phyloP scores from a whole-genome alignment of 1,284 basidiomycete species.

The Ceratobasidium theobromae region DNA sequence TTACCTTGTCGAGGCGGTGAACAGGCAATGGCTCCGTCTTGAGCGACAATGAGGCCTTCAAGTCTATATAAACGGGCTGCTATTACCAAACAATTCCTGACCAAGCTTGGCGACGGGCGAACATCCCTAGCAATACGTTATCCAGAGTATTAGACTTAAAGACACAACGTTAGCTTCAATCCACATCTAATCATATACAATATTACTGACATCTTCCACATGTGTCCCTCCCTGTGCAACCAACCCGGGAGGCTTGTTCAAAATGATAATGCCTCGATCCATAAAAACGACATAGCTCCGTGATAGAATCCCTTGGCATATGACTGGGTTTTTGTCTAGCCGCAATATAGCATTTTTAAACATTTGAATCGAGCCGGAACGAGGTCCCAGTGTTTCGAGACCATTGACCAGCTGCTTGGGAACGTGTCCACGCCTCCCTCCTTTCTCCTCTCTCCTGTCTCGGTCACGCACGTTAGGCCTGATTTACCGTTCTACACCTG shows the following conservation, averaged over 20 bases:
- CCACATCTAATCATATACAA: too few species aligned
- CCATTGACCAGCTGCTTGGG: too few species aligned
- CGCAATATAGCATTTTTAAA: not conserved
- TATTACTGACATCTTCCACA: not conserved
- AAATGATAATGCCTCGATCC: constrained; percentile 55
- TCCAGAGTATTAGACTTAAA: constrained; percentile 9
- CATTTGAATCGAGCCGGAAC: not conserved
- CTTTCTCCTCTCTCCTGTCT: too few species aligned
- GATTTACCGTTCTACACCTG: too few species aligned
- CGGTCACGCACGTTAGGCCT: too few species aligned
- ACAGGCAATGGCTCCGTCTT: constrained; percentile 50
- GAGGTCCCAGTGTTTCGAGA: not conserved
- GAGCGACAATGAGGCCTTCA: constrained; percentile 46
- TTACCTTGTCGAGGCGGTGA: constrained; percentile 69
- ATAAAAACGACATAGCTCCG: constrained; percentile 5
- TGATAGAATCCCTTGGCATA: not conserved
- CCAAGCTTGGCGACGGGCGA: too few species aligned
- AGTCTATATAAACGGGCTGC: constrained; percentile 45
- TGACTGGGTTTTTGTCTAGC: not conserved
- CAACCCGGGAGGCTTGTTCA: constrained; percentile 65
- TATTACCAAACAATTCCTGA: too few species aligned
- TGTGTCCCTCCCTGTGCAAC: constrained; percentile 51
- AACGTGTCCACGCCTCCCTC: too few species aligned
- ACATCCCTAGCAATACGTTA: not conserved
- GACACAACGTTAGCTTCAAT: not conserved